Conservation (phyloP, 23 red algal genomes). For the Agarophyton chilense region DNA sequence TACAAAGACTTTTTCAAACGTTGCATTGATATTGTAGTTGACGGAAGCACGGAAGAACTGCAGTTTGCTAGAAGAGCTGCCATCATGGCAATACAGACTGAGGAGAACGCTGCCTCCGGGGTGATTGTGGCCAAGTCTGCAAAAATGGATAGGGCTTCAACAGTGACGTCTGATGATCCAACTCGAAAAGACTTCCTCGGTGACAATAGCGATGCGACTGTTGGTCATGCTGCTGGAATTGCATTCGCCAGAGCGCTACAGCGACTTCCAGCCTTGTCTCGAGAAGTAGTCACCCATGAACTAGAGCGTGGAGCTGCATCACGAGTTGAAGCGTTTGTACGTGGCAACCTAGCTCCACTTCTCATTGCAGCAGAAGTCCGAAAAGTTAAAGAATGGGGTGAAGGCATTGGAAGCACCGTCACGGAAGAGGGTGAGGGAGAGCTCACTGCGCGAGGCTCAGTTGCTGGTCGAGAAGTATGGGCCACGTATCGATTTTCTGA, state of each 20-base stretch:
- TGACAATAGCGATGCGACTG: slow-evolving; percentile 19
- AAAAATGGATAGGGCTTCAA: background rate
- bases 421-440: slow-evolving; percentile 41
- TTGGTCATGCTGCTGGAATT: slow-evolving; percentile 60
- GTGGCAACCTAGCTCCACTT: slow-evolving; percentile 54
- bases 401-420: slow-evolving; percentile 5
- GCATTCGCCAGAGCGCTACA: slow-evolving; percentile 82
- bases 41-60: slow-evolving; percentile 47
- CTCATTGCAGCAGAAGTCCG: slow-evolving; percentile 78
- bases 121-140: slow-evolving; percentile 16
- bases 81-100: slow-evolving; percentile 41
- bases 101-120: slow-evolving; percentile 43
- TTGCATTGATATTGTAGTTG: slow-evolving; percentile 65
- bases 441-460: slow-evolving; percentile 53
- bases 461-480: slow-evolving; percentile 76
- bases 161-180: background rate
- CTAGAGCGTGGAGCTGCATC: slow-evolving; percentile 42
- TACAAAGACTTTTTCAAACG: slow-evolving; percentile 54
- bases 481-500: slow-evolving; percentile 86
- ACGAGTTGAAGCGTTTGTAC: slow-evolving; percentile 75
- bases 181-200: background rate
- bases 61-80: slow-evolving; percentile 35
- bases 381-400: slow-evolving; percentile 73
- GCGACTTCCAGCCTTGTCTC: slow-evolving; percentile 81
- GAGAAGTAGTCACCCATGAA: slow-evolving; percentile 56